phyloP scores from a whole-genome alignment of 2,329 filamentous ascomycete species.

The Pestalotiopsis sp. region DNA sequence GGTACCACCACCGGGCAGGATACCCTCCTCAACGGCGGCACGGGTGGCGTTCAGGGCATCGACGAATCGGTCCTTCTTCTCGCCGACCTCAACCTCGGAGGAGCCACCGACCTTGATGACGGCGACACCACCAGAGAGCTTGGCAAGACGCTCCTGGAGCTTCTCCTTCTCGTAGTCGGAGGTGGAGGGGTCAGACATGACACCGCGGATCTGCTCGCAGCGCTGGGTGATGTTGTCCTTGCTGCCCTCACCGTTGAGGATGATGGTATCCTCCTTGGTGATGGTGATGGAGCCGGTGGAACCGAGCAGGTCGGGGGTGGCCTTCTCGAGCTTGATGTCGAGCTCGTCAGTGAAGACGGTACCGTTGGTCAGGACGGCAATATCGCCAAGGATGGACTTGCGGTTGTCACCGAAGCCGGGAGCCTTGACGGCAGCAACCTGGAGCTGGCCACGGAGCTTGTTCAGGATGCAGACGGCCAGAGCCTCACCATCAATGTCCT shows the following conservation, averaged over 20 bases:
- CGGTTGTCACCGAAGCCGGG: slow-evolving; percentile 99
- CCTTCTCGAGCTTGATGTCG: slow-evolving; percentile 98
- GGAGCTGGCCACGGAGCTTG: slow-evolving; percentile 99
- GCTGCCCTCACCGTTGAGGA: slow-evolving; percentile 94
- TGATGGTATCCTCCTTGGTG: slow-evolving; percentile 99
- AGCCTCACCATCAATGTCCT: slow-evolving; percentile 98
- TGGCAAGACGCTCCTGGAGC: slow-evolving; percentile 98
- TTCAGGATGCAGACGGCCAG: slow-evolving; percentile 99
- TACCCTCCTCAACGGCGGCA: slow-evolving; percentile 97
- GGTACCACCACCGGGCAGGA: slow-evolving; percentile 97
- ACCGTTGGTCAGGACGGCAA: slow-evolving; percentile 93
- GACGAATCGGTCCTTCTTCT: slow-evolving; percentile 99
- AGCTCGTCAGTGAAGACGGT: slow-evolving; percentile 98
- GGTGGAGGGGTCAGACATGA: slow-evolving; percentile 90
- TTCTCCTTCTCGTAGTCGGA: slow-evolving; percentile 99
- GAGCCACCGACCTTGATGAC: slow-evolving; percentile 99
- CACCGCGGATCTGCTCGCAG: slow-evolving; percentile 98
- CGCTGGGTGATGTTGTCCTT: slow-evolving; percentile 93
- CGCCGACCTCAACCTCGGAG: slow-evolving; percentile 97
- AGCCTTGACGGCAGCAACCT: slow-evolving; percentile 98
- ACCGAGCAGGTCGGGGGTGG: slow-evolving; percentile 92
- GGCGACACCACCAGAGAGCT: slow-evolving; percentile 97
- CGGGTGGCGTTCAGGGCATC: slow-evolving; percentile 98
- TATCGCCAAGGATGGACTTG: slow-evolving; percentile 98
- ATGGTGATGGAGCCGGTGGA: slow-evolving; percentile 98